These are phyloP conservation scores for Xylaria sp. DNA, from an alignment of 2,329 filamentous ascomycete species.

Conservation along the genomic window DNA sequence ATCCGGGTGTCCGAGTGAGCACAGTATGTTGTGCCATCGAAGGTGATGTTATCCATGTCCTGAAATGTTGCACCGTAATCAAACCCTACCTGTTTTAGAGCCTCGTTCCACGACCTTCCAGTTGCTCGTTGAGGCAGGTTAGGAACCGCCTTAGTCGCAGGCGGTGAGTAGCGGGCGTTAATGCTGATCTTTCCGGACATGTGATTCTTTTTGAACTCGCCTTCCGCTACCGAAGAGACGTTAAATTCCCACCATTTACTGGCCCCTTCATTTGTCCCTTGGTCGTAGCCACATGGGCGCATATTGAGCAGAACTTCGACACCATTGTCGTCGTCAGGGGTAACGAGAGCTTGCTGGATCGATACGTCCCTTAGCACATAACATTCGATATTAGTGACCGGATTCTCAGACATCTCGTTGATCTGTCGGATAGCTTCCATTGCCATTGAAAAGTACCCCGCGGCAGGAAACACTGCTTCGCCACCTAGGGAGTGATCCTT, in stretches of 20 bases:
- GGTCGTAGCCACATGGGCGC: neutral
- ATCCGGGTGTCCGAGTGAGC: neutral
- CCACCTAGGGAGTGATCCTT: constrained; percentile 3
- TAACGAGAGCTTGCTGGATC: constrained; percentile 32
- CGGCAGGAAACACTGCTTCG: constrained; percentile 7
- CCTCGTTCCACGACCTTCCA: constrained; percentile 24
- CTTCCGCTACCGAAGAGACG: neutral
- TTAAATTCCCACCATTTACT: neutral
- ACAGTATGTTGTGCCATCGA: neutral
- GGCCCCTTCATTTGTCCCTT: neutral
- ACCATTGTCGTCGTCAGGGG: constrained; percentile 29
- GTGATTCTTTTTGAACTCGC: neutral
- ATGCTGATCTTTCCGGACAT: neutral
- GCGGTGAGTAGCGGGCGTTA: neutral
- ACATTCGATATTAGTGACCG: neutral
- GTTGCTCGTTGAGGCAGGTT: neutral
- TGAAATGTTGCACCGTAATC: constrained; percentile 24
- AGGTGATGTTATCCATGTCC: constrained; percentile 5
- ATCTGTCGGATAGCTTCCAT: constrained; percentile 10
- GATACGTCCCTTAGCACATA: constrained; percentile 29
- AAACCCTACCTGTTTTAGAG: constrained; percentile 25
- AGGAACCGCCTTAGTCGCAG: neutral
- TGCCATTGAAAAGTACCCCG: constrained; percentile 11
- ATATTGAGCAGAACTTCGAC: constrained; percentile 24
- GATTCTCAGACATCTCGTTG: neutral